A percentile compares a stretch with the other conserved stretches of the same genome.
Evolutionary conservation across 2,329 filamentous ascomycete genomes (phyloP).

Genomic region (Claviceps spartinae): DNA sequence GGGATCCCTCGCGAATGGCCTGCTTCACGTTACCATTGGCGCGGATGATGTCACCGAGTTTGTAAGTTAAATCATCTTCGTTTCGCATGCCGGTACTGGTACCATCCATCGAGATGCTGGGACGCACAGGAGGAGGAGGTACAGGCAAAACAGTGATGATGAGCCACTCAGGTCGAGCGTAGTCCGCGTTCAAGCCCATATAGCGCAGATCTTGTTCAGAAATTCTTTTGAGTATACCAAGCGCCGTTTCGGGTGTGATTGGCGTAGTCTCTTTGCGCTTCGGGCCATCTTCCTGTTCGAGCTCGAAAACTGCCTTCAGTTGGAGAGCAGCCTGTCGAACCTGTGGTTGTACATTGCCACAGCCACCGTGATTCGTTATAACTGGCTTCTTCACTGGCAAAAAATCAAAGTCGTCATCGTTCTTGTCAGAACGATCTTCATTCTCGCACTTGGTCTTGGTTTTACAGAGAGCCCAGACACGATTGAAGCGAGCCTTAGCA

Average conservation of each 20-base stretch:
- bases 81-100: constrained; percentile 84
- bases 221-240: constrained; percentile 78
- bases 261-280: constrained; percentile 65
- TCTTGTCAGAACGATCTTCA: constrained; percentile 54
- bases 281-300: constrained; percentile 49
- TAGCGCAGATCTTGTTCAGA: constrained; percentile 67
- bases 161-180: constrained; percentile 97
- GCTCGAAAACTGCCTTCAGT: constrained; percentile 63
- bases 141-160: constrained; percentile 89
- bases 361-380: constrained; percentile 62
- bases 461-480: constrained; percentile 86
- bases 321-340: constrained; percentile 80
- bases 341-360: constrained; percentile 79
- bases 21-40: constrained; percentile 91
- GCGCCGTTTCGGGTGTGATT: constrained; percentile 72
- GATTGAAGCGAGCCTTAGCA: constrained; percentile 86
- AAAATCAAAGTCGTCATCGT: constrained; percentile 56
- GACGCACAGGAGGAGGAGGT: constrained; percentile 86
- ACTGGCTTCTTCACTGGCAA: constrained; percentile 45
- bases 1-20: constrained; percentile 81
- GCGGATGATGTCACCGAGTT: constrained; percentile 94
- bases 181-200: constrained; percentile 87
- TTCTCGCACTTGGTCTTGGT: constrained; percentile 74
- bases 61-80: constrained; percentile 98
- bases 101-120: constrained; percentile 93